phyloP scores from a whole-genome alignment of 208 protist species.

The Crithidia bombi region DNA sequence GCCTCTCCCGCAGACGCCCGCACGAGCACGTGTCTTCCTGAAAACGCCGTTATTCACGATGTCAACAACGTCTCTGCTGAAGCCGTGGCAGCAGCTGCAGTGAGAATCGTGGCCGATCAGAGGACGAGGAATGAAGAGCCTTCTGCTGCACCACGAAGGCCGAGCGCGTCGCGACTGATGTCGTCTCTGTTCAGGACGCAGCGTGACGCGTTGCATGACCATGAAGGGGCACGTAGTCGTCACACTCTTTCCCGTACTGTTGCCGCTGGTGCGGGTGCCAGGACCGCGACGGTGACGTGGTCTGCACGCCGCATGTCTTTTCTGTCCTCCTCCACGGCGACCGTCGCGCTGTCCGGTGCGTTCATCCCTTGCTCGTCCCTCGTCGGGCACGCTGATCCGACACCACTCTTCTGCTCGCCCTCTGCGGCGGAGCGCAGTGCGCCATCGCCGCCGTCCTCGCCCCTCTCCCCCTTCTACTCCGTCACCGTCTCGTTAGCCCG shows the following conservation, averaged over 20 bases:
- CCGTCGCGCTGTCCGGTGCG: not conserved
- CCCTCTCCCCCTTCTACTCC: not conserved
- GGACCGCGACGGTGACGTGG: constrained; percentile 1
- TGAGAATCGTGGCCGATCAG: no score
- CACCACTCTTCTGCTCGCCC: not conserved
- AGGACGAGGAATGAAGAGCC: no score
- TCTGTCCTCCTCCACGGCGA: constrained; percentile 23
- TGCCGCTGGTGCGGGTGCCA: not conserved
- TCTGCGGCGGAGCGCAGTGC: no score
- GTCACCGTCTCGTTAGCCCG: not conserved
- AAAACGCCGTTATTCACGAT: no score
- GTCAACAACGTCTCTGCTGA: no score
- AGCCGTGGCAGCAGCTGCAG: not conserved
- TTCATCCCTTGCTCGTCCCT: not conserved
- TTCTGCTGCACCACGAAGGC: no score
- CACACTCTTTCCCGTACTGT: no score
- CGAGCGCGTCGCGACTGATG: no score
- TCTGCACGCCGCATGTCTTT: constrained; percentile 29
- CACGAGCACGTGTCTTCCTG: not conserved
- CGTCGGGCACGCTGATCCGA: not conserved
- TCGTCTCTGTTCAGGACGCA: no score
- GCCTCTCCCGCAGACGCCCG: not conserved
- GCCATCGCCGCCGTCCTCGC: no score
- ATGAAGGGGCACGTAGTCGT: no score
- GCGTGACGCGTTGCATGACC: no score